phyloP scores from a whole-genome alignment of 2,329 filamentous ascomycete genomes.

The Colletotrichum shisoi region DNA sequence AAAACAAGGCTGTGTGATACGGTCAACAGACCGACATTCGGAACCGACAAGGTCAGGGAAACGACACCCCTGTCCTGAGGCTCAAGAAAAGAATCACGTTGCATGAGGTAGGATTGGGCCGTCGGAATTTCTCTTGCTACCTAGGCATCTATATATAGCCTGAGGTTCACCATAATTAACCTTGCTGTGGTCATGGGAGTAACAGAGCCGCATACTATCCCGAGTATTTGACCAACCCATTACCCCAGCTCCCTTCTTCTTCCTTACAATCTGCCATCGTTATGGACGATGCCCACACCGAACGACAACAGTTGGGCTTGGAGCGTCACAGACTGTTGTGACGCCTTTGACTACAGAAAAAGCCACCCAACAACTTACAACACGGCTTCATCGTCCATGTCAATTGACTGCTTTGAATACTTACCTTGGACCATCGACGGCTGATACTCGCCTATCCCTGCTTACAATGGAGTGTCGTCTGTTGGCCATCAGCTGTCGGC shows the following conservation, averaged over 20 bases:
- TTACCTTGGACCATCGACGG: neutral
- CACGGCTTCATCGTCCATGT: neutral
- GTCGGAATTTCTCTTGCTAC: neutral
- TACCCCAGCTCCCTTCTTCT: neutral
- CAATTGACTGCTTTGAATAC: too few species aligned
- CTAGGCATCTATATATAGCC: neutral
- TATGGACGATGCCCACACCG: neutral
- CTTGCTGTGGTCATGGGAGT: neutral
- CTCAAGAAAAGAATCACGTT: neutral
- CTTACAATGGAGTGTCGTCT: neutral
- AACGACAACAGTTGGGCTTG: neutral
- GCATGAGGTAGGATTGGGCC: neutral
- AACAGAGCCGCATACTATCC: constrained; percentile 1
- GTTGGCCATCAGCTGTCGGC: neutral
- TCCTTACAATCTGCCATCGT: too few species aligned
- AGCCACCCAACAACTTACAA: too few species aligned
- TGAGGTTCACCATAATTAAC: neutral
- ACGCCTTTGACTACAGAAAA: neutral
- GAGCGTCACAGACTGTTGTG: neutral
- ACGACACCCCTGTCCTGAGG: neutral
- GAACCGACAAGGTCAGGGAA: neutral
- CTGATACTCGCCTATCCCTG: neutral
- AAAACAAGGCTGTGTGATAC: neutral
- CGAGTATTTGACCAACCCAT: neutral
- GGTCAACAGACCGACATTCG: neutral